phyloP scores from a whole-genome alignment of 768 basidiomycete species.

The Boletellus ananiceps region DNA sequence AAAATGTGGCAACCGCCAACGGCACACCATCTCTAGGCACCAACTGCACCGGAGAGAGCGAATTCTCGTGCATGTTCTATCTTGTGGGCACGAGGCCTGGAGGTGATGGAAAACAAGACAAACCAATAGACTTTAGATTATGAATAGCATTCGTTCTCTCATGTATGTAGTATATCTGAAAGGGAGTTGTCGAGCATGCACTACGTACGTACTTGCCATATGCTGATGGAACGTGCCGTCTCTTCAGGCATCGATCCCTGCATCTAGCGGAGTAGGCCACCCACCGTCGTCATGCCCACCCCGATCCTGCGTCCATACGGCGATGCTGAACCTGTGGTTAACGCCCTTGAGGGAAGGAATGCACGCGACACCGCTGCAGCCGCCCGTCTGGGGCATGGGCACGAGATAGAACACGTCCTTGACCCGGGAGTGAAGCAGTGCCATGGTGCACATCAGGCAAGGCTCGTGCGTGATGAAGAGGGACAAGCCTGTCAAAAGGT shows the following conservation, averaged over 20 bases:
- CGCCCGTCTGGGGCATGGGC: conserved; percentile 76
- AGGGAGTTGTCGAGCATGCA: too few relatives aligned
- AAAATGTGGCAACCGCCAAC: conserved; percentile 53
- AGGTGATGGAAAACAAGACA: too few relatives aligned
- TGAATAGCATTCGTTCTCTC: too few relatives aligned
- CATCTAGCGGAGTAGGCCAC: conserved; percentile 16
- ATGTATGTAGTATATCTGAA: too few relatives aligned
- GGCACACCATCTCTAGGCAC: conserved; percentile 14
- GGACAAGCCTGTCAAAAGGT: conserved; percentile 79
- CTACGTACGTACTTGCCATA: too few relatives aligned
- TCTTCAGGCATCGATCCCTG: conserved; percentile 29
- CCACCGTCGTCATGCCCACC: background rate
- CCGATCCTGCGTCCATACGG: conserved; percentile 48
- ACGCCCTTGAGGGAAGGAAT: conserved; percentile 79
- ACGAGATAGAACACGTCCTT: conserved; percentile 75
- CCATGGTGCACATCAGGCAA: conserved; percentile 98
- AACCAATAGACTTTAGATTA: too few relatives aligned
- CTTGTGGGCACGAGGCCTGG: too few relatives aligned
- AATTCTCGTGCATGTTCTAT: too few relatives aligned
- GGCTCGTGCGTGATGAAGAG: conserved; percentile 95
- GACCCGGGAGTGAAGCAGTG: conserved; percentile 90
- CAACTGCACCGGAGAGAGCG: background rate
- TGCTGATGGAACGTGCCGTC: too few relatives aligned
- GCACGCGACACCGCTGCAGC: conserved; percentile 73
- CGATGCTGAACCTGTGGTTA: conserved; percentile 83